phyloP scores from a whole-genome alignment of 495 filamentous ascomycete species.

The Trichocladium uniseriatum region DNA sequence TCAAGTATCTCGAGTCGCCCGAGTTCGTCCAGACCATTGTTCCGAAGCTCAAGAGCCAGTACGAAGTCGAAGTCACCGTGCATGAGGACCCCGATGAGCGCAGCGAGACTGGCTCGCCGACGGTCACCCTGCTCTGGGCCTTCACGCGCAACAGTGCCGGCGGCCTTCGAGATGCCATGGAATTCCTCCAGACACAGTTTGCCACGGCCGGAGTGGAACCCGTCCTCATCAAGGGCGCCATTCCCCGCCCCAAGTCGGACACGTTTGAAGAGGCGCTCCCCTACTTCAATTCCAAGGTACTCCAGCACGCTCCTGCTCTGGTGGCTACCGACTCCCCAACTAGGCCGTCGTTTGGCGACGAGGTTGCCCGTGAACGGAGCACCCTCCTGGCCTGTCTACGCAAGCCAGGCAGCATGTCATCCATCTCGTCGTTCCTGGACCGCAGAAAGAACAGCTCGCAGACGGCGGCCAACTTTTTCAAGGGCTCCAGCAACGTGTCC shows the following conservation, averaged over 20 bases:
- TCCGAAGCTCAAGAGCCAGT: slow-evolving; percentile 78
- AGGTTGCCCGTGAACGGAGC: slow-evolving; percentile 62
- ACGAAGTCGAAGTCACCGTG: slow-evolving; percentile 76
- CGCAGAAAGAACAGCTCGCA: slow-evolving; percentile 86
- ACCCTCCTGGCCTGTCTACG: slow-evolving; percentile 76
- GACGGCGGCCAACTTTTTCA: slow-evolving; percentile 72
- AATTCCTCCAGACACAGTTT: slow-evolving; percentile 78
- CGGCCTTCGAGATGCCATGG: slow-evolving; percentile 88
- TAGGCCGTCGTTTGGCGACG: slow-evolving; percentile 64
- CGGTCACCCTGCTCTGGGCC: slow-evolving; percentile 45
- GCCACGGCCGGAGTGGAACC: slow-evolving; percentile 77
- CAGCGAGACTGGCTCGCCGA: slow-evolving; percentile 44
- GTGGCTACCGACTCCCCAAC: slow-evolving; percentile 79
- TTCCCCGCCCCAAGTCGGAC: slow-evolving; percentile 93
- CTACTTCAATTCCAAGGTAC: slow-evolving; percentile 91
- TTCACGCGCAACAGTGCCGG: slow-evolving; percentile 98
- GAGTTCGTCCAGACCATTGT: slow-evolving; percentile 70
- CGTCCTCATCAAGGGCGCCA: slow-evolving; percentile 79
- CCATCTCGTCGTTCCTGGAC: slow-evolving; percentile 84
- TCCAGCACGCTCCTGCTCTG: slow-evolving; percentile 78
- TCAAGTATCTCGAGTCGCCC: slow-evolving; percentile 65
- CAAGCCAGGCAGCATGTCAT: slow-evolving; percentile 87
- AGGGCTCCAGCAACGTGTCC: slow-evolving; percentile 87
- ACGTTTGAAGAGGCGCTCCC: slow-evolving; percentile 94
- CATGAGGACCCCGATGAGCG: slow-evolving; percentile 46